Evolutionary conservation across 495 filamentous ascomycete species (phyloP).

Genomic region (Talaromyces proteolyticus): DNA sequence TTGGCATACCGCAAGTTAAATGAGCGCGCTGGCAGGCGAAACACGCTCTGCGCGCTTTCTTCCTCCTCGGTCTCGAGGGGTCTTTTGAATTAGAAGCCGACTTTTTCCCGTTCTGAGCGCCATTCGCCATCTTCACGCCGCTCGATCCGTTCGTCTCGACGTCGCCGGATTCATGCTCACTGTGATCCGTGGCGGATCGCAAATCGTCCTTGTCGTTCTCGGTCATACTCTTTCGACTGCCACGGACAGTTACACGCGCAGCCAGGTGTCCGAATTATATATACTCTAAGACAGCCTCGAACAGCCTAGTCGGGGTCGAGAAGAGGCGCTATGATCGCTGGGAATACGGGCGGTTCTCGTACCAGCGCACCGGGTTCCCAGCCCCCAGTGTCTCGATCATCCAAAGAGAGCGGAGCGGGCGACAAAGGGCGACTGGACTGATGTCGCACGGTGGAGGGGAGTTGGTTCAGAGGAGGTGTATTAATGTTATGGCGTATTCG

Average conservation of each 20-base stretch:
- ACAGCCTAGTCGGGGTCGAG: neutral
- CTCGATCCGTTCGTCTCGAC: conserved; percentile 54
- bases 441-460: too few relatives aligned
- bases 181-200: conserved; percentile 6
- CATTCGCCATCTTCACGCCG: conserved; percentile 48
- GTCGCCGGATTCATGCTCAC: conserved; percentile 45
- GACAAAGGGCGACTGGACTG: too few relatives aligned
- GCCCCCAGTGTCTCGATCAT: neutral
- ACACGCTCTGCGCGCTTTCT: conserved; percentile 93
- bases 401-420: neutral
- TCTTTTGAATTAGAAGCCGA: conserved; percentile 68
- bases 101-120: conserved; percentile 44
- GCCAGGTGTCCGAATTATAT: neutral
- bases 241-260: neutral
- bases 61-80: conserved; percentile 78
- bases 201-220: conserved; percentile 3
- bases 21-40: conserved; percentile 96
- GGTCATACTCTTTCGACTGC: neutral
- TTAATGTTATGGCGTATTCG: too few relatives aligned
- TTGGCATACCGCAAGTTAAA: conserved; percentile 89
- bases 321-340: neutral
- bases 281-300: neutral
- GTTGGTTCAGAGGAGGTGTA: too few relatives aligned
- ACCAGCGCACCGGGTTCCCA: neutral
- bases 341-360: neutral